phyloP scores from a whole-genome alignment of 345 rosid species.

The Citropsis articulata region DNA sequence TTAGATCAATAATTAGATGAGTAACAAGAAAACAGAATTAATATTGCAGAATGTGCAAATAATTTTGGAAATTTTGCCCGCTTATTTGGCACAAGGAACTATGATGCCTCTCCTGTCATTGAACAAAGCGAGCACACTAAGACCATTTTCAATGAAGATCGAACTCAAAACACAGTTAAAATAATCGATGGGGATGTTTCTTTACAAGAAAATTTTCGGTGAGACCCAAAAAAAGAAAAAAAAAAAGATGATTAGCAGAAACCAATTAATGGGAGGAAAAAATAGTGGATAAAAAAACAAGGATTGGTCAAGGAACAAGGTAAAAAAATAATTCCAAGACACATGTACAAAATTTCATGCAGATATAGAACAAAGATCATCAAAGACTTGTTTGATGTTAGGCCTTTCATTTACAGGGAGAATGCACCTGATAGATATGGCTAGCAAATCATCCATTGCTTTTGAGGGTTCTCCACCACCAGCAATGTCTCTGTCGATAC shows the following conservation, averaged over 20 bases:
- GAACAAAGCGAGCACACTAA: background rate
- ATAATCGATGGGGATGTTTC: constrained; percentile 45
- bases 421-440: constrained; percentile 75
- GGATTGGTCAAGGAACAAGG: constrained; percentile 42
- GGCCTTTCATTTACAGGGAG: constrained; percentile 86
- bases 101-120: background rate
- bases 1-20: background rate
- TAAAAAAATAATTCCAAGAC: constrained; percentile 51
- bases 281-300: constrained; percentile 9
- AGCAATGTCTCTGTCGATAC: constrained; percentile 83
- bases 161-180: constrained; percentile 30
- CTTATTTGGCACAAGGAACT: background rate
- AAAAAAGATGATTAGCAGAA: constrained; percentile 32
- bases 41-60: background rate
- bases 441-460: constrained; percentile 89
- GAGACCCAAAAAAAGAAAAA: constrained; percentile 15
- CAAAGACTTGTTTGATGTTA: constrained; percentile 82
- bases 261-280: constrained; percentile 27
- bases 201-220: constrained; percentile 40
- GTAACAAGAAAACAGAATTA: background rate
- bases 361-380: constrained; percentile 64
- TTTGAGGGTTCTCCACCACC: constrained; percentile 74
- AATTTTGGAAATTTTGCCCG: background rate
- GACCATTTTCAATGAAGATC: constrained; percentile 19
- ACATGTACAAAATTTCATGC: constrained; percentile 61